phyloP scores from a whole-genome alignment of 2,329 filamentous ascomycete species.

The Aspergillus hortae region DNA sequence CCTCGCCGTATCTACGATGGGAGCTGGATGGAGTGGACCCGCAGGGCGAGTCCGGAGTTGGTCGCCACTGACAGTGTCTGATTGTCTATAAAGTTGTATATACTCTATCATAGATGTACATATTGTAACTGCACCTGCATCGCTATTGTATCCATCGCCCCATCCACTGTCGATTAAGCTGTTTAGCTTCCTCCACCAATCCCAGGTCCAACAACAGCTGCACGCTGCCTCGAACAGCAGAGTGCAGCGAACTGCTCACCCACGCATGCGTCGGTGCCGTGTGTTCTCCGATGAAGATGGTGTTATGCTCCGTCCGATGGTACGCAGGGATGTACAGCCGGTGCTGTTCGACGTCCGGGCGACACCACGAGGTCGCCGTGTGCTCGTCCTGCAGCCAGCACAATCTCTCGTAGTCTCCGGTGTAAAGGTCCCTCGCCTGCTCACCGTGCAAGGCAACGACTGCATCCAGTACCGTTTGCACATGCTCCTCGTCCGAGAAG shows the following conservation, averaged over 20 bases:
- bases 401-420: slow-evolving; percentile 30
- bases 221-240: slow-evolving; percentile 26
- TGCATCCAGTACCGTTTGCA: slow-evolving; percentile 25
- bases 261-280: slow-evolving; percentile 34
- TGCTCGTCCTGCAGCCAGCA: slow-evolving; percentile 32
- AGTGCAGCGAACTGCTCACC: slow-evolving; percentile 29
- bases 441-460: slow-evolving; percentile 28
- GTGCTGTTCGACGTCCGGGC: slow-evolving; percentile 31
- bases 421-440: slow-evolving; percentile 24
- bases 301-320: slow-evolving; percentile 31
- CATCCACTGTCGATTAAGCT: slow-evolving; percentile 63
- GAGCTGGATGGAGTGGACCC: slow-evolving; percentile 30
- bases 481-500: slow-evolving; percentile 27
- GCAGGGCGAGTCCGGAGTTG: slow-evolving; percentile 14
- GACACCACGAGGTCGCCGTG: slow-evolving; percentile 27
- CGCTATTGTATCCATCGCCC: slow-evolving; percentile 55
- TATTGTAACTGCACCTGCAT: background rate
- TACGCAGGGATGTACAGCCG: slow-evolving; percentile 32
- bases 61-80: background rate
- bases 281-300: slow-evolving; percentile 36
- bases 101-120: background rate
- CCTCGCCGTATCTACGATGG: slow-evolving; percentile 26
- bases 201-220: slow-evolving; percentile 51
- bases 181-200: slow-evolving; percentile 66
- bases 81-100: background rate